Percentiles rank a stretch among this genome's conserved stretches.
phyloP scores from a whole-genome alignment of 306 rosid genomes.

The Cicer judaicum region DNA sequence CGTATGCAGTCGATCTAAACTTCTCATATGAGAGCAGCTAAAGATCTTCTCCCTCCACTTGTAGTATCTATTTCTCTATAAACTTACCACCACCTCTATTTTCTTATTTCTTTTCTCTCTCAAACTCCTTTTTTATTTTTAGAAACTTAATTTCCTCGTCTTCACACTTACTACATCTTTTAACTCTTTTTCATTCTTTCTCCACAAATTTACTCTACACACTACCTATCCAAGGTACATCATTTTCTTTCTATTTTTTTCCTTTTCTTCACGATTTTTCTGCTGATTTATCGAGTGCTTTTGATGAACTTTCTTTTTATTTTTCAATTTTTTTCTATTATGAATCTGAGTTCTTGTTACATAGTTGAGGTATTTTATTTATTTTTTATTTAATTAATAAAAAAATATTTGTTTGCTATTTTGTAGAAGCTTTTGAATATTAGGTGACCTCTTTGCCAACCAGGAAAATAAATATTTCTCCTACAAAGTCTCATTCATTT shows the following conservation, averaged over 20 bases:
- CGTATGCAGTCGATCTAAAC: slow-evolving; percentile 58
- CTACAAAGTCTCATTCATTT: slow-evolving; percentile 5
- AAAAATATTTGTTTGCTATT: not conserved
- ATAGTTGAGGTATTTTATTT: slow-evolving; percentile 19
- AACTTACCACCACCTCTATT: slow-evolving; percentile 48
- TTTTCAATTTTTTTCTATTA: not conserved
- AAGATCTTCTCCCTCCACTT: slow-evolving; percentile 64
- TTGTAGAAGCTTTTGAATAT: slow-evolving; percentile 18
- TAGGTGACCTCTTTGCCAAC: not conserved
- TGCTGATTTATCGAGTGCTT: not conserved
- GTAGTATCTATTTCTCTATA: not conserved
- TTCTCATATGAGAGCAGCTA: slow-evolving; percentile 51
- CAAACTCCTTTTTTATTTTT: not conserved
- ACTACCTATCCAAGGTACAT: slow-evolving; percentile 36
- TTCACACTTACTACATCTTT: slow-evolving; percentile 4
- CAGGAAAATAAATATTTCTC: slow-evolving; percentile 14
- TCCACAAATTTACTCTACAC: slow-evolving; percentile 26
- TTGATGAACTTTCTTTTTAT: not conserved
- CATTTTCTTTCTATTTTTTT: not conserved
- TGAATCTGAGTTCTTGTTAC: slow-evolving; percentile 44
- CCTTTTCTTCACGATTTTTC: not conserved
- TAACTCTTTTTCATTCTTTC: not conserved
- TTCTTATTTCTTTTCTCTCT: not conserved
- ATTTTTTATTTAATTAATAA: too few relatives aligned
- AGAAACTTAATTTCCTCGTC: not conserved